Evolutionary conservation across 768 basidiomycete genomes (phyloP).

Genomic region (Hydnomerulius pinastri): DNA sequence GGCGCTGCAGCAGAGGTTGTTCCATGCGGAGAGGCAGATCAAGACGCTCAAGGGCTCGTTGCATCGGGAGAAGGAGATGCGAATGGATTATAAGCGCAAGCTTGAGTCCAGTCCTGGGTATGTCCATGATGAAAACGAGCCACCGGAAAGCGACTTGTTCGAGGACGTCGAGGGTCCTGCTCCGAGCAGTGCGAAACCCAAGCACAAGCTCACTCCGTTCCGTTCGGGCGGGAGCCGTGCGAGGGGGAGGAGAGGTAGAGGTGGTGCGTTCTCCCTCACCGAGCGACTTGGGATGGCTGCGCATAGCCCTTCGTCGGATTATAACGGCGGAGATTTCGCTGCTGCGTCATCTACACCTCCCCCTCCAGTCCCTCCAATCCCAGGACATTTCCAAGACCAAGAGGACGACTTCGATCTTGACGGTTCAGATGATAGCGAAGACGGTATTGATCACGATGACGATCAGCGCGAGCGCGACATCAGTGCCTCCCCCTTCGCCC

Average conservation of each 20-base stretch:
- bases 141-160: slow-evolving; percentile 42
- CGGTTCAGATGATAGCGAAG: slow-evolving; percentile 24
- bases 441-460: slow-evolving; percentile 25
- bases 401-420: slow-evolving; percentile 27
- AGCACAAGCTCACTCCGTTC: slow-evolving; percentile 54
- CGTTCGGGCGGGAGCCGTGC: slow-evolving; percentile 46
- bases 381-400: slow-evolving; percentile 30
- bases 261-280: slow-evolving; percentile 55
- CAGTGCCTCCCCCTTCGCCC: slow-evolving; percentile 38
- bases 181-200: slow-evolving; percentile 36
- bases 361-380: slow-evolving; percentile 36
- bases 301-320: slow-evolving; percentile 50
- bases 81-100: slow-evolving; percentile 64
- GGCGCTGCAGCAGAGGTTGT: slow-evolving; percentile 74
- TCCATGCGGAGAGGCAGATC: slow-evolving; percentile 87
- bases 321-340: slow-evolving; percentile 34
- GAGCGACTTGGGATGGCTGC: slow-evolving; percentile 64
- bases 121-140: slow-evolving; percentile 39
- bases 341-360: slow-evolving; percentile 21
- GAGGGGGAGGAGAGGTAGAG: slow-evolving; percentile 53
- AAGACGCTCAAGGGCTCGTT: slow-evolving; percentile 77
- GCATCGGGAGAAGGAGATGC: slow-evolving; percentile 80
- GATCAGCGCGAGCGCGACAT: slow-evolving; percentile 24
- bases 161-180: slow-evolving; percentile 48
- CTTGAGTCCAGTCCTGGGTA: slow-evolving; percentile 45